Evolutionary conservation across 2,329 filamentous ascomycete genomes (phyloP).

Genomic region (Penicillium fuscoglaucum): DNA sequence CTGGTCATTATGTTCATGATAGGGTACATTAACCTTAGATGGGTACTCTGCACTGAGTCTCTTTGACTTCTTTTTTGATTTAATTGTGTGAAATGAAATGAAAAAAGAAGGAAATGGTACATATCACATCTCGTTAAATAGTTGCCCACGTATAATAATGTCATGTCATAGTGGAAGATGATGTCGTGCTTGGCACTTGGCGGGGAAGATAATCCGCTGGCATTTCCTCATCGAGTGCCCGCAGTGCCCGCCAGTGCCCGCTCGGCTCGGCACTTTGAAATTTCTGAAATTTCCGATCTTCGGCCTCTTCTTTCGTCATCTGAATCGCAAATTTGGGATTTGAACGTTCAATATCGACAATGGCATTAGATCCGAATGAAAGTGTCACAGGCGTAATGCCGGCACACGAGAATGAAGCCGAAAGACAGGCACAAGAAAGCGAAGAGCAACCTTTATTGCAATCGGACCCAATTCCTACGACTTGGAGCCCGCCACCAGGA

Average conservation of each 20-base stretch:
- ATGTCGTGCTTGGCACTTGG: conserved; percentile 24
- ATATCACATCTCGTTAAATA: background rate
- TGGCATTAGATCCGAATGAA: conserved; percentile 5
- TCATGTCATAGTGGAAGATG: background rate
- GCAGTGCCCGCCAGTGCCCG: background rate
- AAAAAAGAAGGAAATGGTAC: background rate
- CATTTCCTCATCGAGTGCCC: conserved; percentile 25
- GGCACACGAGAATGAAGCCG: background rate
- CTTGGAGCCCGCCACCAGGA: conserved; percentile 53
- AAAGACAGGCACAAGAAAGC: background rate
- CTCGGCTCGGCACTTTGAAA: background rate
- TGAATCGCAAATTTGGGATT: background rate
- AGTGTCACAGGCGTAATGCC: background rate
- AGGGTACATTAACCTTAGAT: conserved; percentile 38
- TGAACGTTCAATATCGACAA: background rate
- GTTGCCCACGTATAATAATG: background rate
- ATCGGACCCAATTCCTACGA: conserved; percentile 4
- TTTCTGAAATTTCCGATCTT: background rate
- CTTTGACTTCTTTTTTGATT: background rate
- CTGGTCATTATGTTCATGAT: conserved; percentile 18
- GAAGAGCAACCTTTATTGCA: conserved; percentile 31
- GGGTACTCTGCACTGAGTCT: conserved; percentile 20
- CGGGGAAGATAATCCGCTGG: conserved; percentile 3
- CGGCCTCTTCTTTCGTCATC: background rate
- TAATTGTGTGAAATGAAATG: background rate